Evolutionary conservation across 306 rosid genomes (phyloP).

Genomic region (Prunus campanulata): DNA sequence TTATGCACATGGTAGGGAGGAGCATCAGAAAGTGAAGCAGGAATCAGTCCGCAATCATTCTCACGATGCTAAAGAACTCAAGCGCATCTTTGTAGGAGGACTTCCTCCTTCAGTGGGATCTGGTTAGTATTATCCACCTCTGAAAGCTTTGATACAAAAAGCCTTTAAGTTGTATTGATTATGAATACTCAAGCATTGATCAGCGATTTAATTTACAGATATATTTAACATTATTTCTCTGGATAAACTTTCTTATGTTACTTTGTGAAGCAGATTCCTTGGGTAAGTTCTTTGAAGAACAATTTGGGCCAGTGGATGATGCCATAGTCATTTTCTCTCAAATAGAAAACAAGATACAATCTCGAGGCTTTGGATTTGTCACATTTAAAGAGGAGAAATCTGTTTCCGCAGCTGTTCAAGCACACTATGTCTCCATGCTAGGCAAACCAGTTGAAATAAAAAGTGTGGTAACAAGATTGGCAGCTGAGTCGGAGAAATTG

Average conservation of each 20-base stretch:
- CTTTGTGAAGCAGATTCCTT: conserved; percentile 24
- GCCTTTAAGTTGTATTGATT: background rate
- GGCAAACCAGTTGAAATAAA: conserved; percentile 40
- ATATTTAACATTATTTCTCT: background rate
- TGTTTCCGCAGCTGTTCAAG: conserved; percentile 28
- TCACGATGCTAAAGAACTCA: background rate
- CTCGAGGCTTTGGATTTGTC: conserved; percentile 46
- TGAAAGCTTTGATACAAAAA: conserved; percentile 1
- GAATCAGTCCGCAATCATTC: conserved; percentile 4
- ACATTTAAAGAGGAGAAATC: conserved; percentile 37
- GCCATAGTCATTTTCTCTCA: conserved; percentile 31
- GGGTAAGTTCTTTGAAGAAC: conserved; percentile 31
- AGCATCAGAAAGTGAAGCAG: conserved; percentile 8
- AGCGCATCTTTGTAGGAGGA: conserved; percentile 38
- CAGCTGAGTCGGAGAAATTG: conserved; percentile 16
- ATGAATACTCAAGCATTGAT: background rate
- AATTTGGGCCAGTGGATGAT: conserved; percentile 40
- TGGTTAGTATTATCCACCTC: conserved; percentile 22
- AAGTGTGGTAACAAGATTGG: conserved; percentile 23
- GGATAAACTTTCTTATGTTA: background rate
- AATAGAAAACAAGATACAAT: conserved; percentile 19
- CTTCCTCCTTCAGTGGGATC: conserved; percentile 34
- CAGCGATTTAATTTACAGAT: too few species aligned
- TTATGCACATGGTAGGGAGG: conserved; percentile 29
- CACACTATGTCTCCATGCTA: conserved; percentile 25